Evolutionary conservation across 805 yeast species (phyloP), one percentile per base, ranked within the genome.

Genomic region (Hanseniaspora guilliermondii): DNA sequence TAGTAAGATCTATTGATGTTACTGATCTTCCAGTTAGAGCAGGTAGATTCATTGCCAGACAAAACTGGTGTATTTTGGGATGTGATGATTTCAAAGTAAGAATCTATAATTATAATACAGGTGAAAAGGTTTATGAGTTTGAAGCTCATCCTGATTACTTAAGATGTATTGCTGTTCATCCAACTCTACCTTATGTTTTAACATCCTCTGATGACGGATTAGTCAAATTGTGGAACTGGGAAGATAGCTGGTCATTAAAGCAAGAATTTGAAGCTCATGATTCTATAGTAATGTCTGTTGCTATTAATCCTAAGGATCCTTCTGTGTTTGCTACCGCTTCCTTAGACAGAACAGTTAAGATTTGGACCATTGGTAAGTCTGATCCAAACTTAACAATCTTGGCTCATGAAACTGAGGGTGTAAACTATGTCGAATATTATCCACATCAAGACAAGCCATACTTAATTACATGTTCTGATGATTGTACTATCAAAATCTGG

Each of bases 101-200:
- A 64, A 94, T 93, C 32, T 93, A 80, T 75, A 93, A 93, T 70
- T 88, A 87, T 74, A 87, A 87, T 70, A 93, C 98, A 19, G 89
- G 95, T 56, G 98, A 93, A 70, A 88, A 87, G 67, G 79, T 93
- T 58, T 77, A 87, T 38, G 97, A 89, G 70, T 93, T 91, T 65
- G 98, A 93, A 72, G 97, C 97, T 9, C 98, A 93, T 66, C 96
- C 96, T 8, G 98, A 93, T 70, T 93, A 93, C 69, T 85, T 93
- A 64, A 82, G 98, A 68, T 80, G 86, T 55, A 79, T 93, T 60
- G 93, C 95, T 11, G 95, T 91, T 41, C 98, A 93, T 70, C 97
- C 97, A 42, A 76, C 91, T 17, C 86, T 85, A 70, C 94, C 97
- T 24, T 85, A 85, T 62, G 76, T 93, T 49, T 74, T 93, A 62